Base-by-base conservation (phyloP, 2,329 filamentous ascomycete genomes). In the Coniella vitis region DNA sequence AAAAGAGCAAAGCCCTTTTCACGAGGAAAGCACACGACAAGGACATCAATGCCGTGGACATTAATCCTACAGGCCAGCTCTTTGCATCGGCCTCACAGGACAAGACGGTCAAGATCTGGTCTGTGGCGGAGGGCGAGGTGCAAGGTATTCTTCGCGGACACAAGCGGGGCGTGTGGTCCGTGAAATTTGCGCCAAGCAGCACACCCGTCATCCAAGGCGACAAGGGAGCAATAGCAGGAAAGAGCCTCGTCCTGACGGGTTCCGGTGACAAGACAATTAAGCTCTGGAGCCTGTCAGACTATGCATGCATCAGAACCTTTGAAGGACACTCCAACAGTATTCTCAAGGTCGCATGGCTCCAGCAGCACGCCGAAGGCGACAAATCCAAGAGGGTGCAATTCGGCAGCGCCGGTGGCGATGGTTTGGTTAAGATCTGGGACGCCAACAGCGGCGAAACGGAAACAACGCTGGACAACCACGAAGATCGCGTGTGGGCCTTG, bases 11-110 rank as follows among this genome's bases (percentile, higher is more conserved):
- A 57, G 88, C 88, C 36, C 69, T 83, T 4, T 98, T 87, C 65
- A 97, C 93, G 1, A 81, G 93, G 49, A 95, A 96, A 66, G 93
- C 93, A 1, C 93, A 98, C 67, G 93, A 98, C 62, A 98, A 98
- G 64, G 93, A 98, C 57, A 98, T 98, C 68, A 98, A 98, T 60
- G 90, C 93, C 2, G 79, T 98, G 44, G 89, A 94, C 55, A 76
- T 93, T 10, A 87, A 90, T 55, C 77, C 82, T 19, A 75, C 78
- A 1, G 81, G 80, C 4, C 79, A 83, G n/a, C 69, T 96, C 1
- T 97, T 98, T 61, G 94, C 91, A 3, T 96, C 93, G 1, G 91
- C 93, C 25, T 97, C 91, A 4, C 93, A 98, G 68, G 93, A 98
- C 65, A 87, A 90, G 57, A 94, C 89, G 0, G 90, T 97, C 57